Conservation (phyloP, 176 grass and related monocot genomes). For the Oryza nivara region DNA sequence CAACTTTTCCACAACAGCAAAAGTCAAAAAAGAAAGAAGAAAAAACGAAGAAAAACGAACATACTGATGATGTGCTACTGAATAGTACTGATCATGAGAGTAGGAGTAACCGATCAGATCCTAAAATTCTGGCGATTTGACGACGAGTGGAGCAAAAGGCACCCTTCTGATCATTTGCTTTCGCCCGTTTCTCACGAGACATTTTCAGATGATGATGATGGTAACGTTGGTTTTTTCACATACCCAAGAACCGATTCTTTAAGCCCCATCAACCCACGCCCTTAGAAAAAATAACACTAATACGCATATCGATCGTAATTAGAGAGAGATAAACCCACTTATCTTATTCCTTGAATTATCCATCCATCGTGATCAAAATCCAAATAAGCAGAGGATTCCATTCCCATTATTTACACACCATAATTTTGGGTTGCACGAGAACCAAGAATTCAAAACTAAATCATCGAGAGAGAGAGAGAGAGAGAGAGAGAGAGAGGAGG, state of each 20-base stretch:
- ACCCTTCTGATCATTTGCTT: not conserved
- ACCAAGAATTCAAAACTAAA: constrained; percentile 11
- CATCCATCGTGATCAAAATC: not conserved
- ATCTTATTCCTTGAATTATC: too few relatives aligned
- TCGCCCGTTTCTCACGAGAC: not conserved
- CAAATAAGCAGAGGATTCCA: not conserved
- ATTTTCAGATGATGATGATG: too few relatives aligned
- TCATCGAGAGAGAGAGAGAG: not conserved
- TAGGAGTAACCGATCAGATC: not conserved
- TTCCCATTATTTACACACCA: not conserved
- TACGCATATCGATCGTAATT: not conserved
- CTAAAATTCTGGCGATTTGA: not conserved
- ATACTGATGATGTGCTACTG: not conserved
- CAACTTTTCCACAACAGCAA: not conserved
- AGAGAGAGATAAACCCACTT: not conserved
- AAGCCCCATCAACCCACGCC: not conserved
- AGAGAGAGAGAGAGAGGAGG: not conserved
- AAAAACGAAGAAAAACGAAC: not conserved
- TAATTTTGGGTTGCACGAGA: constrained; percentile 12
- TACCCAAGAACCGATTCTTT: not conserved
- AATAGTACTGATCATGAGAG: not conserved
- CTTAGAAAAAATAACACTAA: not conserved
- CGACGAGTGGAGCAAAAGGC: not conserved
- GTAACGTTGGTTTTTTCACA: too few relatives aligned
- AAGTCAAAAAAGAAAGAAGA: not conserved